Percentiles rank a stretch among this genome's conserved stretches.
Conservation (phyloP, 164 flowering plant species). For the Annona squamosa region DNA sequence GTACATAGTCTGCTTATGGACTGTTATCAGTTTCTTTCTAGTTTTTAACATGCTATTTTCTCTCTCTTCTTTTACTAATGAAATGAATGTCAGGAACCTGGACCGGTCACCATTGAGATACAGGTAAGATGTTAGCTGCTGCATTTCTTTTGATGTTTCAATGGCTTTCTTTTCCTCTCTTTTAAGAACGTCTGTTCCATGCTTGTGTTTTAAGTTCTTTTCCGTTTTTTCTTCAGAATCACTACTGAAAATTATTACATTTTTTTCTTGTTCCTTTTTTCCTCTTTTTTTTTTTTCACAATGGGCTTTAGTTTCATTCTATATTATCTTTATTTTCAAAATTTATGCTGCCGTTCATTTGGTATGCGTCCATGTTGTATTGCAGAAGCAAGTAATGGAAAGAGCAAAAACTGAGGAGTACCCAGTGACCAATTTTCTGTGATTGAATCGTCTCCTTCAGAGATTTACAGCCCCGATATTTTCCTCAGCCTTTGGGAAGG, state of each 20-base stretch:
- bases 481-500: background rate
- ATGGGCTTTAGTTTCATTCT: background rate
- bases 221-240: background rate
- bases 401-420: conserved; percentile 37
- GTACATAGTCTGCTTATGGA: conserved; percentile 21
- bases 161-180: background rate
- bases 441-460: conserved; percentile 1
- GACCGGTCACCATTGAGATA: conserved; percentile 51
- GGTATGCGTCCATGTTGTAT: background rate
- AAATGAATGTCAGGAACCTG: conserved; percentile 41
- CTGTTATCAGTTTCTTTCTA: background rate
- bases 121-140: conserved; percentile 35
- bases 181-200: background rate
- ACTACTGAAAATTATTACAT: background rate
- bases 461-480: background rate
- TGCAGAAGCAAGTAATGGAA: conserved; percentile 28
- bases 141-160: background rate
- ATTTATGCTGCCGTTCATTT: background rate
- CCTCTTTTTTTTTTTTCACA: background rate
- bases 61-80: background rate
- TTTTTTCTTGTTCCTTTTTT: background rate
- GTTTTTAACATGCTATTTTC: background rate
- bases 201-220: background rate
- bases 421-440: conserved; percentile 15
- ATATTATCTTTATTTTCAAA: background rate